A percentile compares a stretch with the other conserved stretches of the same genome.
Conservation (phyloP, 2,329 filamentous ascomycete species). For the Drechslerella dactyloides region DNA sequence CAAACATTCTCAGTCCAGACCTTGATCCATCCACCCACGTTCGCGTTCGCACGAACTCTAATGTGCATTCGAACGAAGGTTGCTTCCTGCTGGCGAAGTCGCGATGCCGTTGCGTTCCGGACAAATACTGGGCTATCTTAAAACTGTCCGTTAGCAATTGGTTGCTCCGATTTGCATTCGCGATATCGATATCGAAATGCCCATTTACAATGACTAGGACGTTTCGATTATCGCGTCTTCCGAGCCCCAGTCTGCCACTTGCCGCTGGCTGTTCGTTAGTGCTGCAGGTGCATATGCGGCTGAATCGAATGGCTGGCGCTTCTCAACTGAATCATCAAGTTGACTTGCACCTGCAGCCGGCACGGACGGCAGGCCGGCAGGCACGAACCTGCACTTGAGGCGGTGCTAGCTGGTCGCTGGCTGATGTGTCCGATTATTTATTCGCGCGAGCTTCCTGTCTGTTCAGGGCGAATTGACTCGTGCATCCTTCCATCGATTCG, state of each 20-base stretch:
- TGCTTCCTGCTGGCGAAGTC: not conserved
- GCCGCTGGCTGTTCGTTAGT: not conserved
- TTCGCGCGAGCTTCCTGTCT: too few species aligned
- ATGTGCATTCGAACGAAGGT: not conserved
- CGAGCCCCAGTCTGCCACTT: not conserved
- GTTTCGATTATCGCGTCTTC: not conserved
- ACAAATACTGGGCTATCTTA: not conserved
- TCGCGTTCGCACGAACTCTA: not conserved
- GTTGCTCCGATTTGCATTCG: not conserved
- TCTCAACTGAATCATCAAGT: not conserved
- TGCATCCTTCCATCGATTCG: too few species aligned
- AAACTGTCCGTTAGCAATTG: not conserved
- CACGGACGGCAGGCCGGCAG: too few species aligned
- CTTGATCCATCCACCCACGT: too few species aligned
- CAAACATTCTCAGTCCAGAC: too few species aligned
- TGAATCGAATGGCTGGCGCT: conserved; percentile 1
- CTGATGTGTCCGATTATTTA: too few species aligned
- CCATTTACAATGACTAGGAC: too few species aligned
- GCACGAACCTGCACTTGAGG: not conserved
- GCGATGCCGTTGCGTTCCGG: not conserved
- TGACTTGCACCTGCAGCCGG: conserved; percentile 1
- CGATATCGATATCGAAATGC: not conserved
- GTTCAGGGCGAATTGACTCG: too few species aligned
- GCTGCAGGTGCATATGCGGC: not conserved
- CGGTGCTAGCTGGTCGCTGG: not conserved